Evolutionary conservation across 139 green algal genomes (phyloP).

Genomic region (Pleodorina starrii): DNA sequence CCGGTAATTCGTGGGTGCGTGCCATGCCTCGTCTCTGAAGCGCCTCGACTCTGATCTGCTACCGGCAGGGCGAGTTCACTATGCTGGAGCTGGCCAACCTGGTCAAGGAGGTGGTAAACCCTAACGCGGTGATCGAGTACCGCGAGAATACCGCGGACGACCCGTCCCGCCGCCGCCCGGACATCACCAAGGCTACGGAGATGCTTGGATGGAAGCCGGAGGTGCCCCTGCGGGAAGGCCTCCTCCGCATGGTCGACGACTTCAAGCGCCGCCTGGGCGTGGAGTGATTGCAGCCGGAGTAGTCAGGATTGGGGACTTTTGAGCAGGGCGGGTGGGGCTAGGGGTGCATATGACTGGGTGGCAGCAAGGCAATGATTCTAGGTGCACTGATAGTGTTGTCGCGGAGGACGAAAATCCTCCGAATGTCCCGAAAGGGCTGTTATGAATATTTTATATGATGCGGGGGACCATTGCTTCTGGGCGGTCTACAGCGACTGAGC

Average conservation of each 20-base stretch:
- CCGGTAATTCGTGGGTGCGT: too few relatives aligned
- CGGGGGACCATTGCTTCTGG: too few relatives aligned
- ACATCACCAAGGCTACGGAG: constrained; percentile 91
- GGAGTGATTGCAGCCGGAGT: constrained; percentile 21
- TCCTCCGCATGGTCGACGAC: constrained; percentile 95
- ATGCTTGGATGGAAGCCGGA: constrained; percentile 96
- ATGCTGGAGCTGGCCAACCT: constrained; percentile 97
- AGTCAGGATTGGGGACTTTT: too few relatives aligned
- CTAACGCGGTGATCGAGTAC: constrained; percentile 78
- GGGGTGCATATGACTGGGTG: neutral
- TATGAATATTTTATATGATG: too few relatives aligned
- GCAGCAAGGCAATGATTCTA: too few relatives aligned
- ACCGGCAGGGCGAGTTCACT: constrained; percentile 97
- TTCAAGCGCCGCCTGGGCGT: constrained; percentile 87
- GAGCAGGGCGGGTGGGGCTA: neutral
- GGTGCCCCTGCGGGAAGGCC: constrained; percentile 88
- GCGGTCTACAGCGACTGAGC: too few relatives aligned
- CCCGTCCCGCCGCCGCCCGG: constrained; percentile 83
- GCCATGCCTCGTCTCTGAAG: too few relatives aligned
- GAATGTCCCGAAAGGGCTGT: too few relatives aligned
- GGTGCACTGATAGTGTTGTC: too few relatives aligned
- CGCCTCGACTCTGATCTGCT: too few relatives aligned
- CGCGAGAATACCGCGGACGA: constrained; percentile 98
- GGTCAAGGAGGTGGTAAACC: constrained; percentile 87
- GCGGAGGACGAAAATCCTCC: too few relatives aligned